Conservation (phyloP, 306 rosid species). For the Astragalus membranaceus region DNA sequence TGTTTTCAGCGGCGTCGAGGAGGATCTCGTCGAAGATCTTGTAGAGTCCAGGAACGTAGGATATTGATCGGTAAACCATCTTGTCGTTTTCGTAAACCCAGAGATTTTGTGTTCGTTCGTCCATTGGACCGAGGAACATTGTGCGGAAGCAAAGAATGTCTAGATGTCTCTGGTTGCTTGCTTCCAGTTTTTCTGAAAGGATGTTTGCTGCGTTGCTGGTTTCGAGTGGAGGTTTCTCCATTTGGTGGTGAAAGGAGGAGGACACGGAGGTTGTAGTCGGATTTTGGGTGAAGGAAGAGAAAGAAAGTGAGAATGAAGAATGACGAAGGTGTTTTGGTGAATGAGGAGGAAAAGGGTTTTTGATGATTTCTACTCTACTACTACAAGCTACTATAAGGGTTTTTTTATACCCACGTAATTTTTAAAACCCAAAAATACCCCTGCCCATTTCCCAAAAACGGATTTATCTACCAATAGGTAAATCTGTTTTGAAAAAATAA, state of each 20-base stretch:
- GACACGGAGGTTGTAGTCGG: conserved; percentile 26
- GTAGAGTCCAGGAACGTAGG: conserved; percentile 88
- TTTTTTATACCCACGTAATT: too few species aligned
- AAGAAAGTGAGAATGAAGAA: neutral
- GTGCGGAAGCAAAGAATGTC: conserved; percentile 86
- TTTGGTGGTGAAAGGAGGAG: neutral
- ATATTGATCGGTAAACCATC: conserved; percentile 63
- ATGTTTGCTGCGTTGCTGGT: conserved; percentile 54
- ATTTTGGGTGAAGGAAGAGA: neutral
- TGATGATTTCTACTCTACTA: too few species aligned
- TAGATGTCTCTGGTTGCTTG: conserved; percentile 80
- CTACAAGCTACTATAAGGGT: too few species aligned
- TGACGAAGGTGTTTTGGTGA: too few species aligned
- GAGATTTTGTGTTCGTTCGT: conserved; percentile 69
- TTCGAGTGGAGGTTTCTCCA: conserved; percentile 74
- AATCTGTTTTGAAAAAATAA: too few species aligned
- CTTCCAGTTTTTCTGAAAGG: too few species aligned
- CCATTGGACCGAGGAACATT: conserved; percentile 86
- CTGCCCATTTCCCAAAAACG: too few species aligned
- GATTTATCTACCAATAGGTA: too few species aligned
- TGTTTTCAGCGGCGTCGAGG: conserved; percentile 89
- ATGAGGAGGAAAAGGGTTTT: neutral
- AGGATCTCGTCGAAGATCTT: conserved; percentile 94
- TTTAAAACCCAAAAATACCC: too few species aligned
- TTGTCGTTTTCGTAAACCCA: conserved; percentile 73